Conservation (phyloP, 805 yeast species). For the Candida orba region DNA sequence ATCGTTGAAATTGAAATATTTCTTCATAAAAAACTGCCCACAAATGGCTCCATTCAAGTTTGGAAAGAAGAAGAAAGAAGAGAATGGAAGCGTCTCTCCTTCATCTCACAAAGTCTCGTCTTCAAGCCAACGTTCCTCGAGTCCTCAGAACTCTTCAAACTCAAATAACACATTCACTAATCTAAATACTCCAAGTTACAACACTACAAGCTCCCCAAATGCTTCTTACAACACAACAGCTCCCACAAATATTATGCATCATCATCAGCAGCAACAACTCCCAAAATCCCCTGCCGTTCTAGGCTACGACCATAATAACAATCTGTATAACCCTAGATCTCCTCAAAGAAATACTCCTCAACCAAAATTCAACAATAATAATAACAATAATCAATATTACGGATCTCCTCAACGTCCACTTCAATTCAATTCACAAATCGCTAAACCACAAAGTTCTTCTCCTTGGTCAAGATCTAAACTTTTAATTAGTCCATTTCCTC, state of each 20-base stretch:
- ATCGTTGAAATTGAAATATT: background rate
- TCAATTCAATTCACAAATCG: constrained; percentile 10
- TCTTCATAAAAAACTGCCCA: background rate
- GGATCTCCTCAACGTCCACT: constrained; percentile 7
- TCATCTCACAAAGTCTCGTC: constrained; percentile 12
- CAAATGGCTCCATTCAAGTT: constrained; percentile 53
- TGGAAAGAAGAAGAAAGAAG: constrained; percentile 37
- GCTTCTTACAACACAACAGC: constrained; percentile 6
- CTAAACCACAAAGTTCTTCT: constrained; percentile 18
- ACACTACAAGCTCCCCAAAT: constrained; percentile 5
- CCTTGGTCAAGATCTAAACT: constrained; percentile 68
- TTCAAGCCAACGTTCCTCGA: constrained; percentile 7
- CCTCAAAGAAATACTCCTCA: constrained; percentile 13
- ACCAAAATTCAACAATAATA: background rate
- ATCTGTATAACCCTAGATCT: constrained; percentile 16
- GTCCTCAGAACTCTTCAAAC: constrained; percentile 22
- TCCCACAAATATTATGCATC: background rate
- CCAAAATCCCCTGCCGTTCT: constrained; percentile 5
- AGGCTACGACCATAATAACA: constrained; percentile 20
- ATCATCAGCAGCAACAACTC: constrained; percentile 8
- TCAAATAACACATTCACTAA: constrained; percentile 12
- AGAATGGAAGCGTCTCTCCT: constrained; percentile 7
- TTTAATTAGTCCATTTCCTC: constrained; percentile 80
- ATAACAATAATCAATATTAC: background rate
- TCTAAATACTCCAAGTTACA: constrained; percentile 3